These are phyloP conservation scores for Nicotiana sylvestris DNA, from an alignment of 257 asterid genomes.

Conservation along the genomic window DNA sequence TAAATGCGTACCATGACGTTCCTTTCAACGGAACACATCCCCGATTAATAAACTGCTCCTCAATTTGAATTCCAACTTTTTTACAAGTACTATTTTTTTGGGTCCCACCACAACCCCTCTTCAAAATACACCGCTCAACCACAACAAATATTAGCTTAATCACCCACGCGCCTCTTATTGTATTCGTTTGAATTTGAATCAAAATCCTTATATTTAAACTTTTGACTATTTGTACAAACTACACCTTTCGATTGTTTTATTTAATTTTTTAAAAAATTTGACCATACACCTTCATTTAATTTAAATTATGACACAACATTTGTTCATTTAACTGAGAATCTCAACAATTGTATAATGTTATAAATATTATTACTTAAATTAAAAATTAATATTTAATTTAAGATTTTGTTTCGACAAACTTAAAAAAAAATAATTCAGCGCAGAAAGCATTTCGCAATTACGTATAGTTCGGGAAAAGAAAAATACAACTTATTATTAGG, in stretches of 20 bases:
- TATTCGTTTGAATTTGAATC: background rate
- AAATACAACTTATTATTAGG: too few species aligned
- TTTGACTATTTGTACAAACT: background rate
- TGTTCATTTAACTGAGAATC: background rate
- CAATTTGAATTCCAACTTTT: slow-evolving; percentile 19
- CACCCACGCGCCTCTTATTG: slow-evolving; percentile 10
- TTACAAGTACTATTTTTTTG: slow-evolving; percentile 10
- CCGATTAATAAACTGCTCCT: slow-evolving; percentile 6
- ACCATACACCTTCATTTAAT: background rate
- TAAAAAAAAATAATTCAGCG: too few species aligned
- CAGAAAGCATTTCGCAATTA: too few species aligned
- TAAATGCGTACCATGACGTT: background rate
- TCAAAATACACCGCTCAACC: slow-evolving; percentile 33
- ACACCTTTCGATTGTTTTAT: background rate
- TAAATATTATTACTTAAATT: too few species aligned
- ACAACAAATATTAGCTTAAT: slow-evolving; percentile 19
- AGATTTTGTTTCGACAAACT: too few species aligned
- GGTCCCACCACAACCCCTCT: slow-evolving; percentile 20
- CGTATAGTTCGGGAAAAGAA: too few species aligned
- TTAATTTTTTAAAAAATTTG: background rate
- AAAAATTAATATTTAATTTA: too few species aligned
- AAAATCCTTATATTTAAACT: background rate
- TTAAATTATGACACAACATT: background rate
- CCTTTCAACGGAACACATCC: background rate
- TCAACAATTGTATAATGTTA: background rate